Percentiles rank a stretch among this genome's conserved stretches.
phyloP scores from a whole-genome alignment of 208 protist species.

The Porcisia hertigi region DNA sequence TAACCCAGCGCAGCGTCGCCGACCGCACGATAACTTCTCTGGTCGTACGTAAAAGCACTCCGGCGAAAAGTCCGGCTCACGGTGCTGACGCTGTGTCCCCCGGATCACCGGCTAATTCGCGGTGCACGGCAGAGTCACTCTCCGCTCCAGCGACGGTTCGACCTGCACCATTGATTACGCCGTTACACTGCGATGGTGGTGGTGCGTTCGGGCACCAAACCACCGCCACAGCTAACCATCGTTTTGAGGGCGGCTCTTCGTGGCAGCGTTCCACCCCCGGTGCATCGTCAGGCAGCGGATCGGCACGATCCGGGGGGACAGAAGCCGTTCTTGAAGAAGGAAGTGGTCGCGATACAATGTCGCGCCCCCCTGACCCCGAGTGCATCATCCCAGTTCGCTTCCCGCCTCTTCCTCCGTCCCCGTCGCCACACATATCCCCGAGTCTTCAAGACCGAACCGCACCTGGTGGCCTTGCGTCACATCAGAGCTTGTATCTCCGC shows the following conservation, averaged over 20 bases:
- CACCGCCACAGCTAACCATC: background rate
- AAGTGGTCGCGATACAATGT: background rate
- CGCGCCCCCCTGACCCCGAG: background rate
- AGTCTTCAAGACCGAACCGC: too few species aligned
- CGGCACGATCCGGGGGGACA: background rate
- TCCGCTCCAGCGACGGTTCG: background rate
- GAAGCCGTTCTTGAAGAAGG: background rate
- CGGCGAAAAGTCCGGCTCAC: background rate
- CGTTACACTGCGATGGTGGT: background rate
- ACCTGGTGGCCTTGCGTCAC: too few species aligned
- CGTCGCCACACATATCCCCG: background rate
- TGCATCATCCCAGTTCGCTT: conserved; percentile 15
- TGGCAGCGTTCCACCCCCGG: background rate
- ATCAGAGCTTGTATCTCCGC: too few species aligned
- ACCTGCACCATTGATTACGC: background rate
- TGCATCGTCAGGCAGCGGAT: background rate
- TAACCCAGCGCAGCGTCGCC: conserved; percentile 4
- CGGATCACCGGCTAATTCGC: background rate
- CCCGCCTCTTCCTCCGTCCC: background rate
- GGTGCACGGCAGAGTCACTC: background rate
- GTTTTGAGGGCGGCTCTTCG: background rate
- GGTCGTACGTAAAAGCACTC: too few species aligned
- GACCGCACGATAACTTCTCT: background rate
- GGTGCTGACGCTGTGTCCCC: background rate
- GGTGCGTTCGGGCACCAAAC: background rate